Base-by-base conservation (phyloP, 495 filamentous ascomycete species). In the Cercophora samala region DNA sequence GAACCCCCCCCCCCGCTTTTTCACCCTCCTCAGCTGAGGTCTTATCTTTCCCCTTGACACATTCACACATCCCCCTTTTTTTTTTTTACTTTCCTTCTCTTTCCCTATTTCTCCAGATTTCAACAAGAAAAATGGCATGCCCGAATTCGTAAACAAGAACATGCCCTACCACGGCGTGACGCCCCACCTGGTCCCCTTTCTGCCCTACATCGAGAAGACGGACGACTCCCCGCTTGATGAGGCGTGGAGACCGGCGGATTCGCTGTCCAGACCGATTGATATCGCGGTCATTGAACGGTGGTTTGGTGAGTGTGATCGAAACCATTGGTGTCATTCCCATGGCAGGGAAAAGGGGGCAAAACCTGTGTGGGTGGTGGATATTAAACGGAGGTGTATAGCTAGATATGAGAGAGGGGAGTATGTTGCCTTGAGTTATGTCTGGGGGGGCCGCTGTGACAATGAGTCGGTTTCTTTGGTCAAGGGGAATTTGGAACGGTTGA, bases 341-440 rank as follows among this genome's bases (percentile, higher is more conserved):
- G 4, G 42, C 8, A 5, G 24, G 37, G 13, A 46, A 46, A 9
- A 46, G 37, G 11, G 37, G 0, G 3, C 37, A 13, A 46, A 17
- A 46, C 37, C 67, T 1, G 52, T 61, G 3, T 68, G 62, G 61
- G 69, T 73, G 21, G 60, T 71, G 37, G 69, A 73, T 54, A 62
- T 70, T 0, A 51, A 22, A n/a, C 24, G 64, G 3, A 23, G 55
- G 25, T 71, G 71, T 62, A 60, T 73, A 46, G 68, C 67, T 22
- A 1, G 4, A 2, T 62, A 21, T 29, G 58, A 32, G 8, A 60
- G 37, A 2, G 42, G 58, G n/a, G 6, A 18, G 2, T 73, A 75
- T 5, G 64, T 67, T 9, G 67, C 73, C 0, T 63, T 73, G 51
- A 73, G 71, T 61, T 75, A 75, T 24, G 71, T 75, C 1, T 75